phyloP scores from a whole-genome alignment of 352 stramenopile genomes.

The Globisporangium barbulae region DNA sequence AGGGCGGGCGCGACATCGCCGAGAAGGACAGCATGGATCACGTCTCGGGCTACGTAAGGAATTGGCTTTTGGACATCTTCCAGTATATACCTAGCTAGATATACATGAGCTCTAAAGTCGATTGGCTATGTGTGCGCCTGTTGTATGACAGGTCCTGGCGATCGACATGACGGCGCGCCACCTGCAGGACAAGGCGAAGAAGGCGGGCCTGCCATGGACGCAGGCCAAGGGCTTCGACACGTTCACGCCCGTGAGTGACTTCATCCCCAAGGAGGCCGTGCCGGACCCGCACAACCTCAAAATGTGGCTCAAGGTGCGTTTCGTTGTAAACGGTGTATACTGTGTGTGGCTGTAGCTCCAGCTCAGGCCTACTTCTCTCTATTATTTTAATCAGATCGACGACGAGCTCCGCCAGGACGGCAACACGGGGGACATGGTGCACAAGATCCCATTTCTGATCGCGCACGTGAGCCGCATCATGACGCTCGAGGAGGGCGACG shows the following conservation, averaged over 20 bases:
- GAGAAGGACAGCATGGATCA: constrained; percentile 65
- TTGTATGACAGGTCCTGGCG: constrained; percentile 41
- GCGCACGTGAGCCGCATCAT: constrained; percentile 79
- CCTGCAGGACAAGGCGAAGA: constrained; percentile 75
- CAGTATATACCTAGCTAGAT: not conserved
- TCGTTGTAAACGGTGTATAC: not conserved
- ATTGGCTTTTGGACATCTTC: not conserved
- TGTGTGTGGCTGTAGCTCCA: not conserved
- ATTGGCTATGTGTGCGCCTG: not conserved
- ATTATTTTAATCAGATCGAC: constrained; percentile 30
- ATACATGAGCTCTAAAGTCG: not conserved
- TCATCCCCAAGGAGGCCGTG: constrained; percentile 70
- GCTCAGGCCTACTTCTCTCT: not conserved
- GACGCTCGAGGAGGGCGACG: constrained; percentile 79
- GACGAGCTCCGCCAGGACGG: constrained; percentile 68
- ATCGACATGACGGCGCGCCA: constrained; percentile 85
- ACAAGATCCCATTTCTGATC: constrained; percentile 75
- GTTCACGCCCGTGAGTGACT: constrained; percentile 79
- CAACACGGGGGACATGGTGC: constrained; percentile 78
- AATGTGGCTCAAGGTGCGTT: constrained; percentile 67
- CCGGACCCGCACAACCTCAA: constrained; percentile 60
- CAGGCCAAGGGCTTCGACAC: constrained; percentile 76
- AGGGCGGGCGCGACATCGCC: constrained; percentile 53
- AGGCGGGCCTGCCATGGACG: constrained; percentile 70
- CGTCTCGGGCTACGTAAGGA: constrained; percentile 58